These are phyloP conservation scores for Cryptococcus sp. DNA, from an alignment of 1,284 basidiomycete genomes.

Conservation along the genomic window DNA sequence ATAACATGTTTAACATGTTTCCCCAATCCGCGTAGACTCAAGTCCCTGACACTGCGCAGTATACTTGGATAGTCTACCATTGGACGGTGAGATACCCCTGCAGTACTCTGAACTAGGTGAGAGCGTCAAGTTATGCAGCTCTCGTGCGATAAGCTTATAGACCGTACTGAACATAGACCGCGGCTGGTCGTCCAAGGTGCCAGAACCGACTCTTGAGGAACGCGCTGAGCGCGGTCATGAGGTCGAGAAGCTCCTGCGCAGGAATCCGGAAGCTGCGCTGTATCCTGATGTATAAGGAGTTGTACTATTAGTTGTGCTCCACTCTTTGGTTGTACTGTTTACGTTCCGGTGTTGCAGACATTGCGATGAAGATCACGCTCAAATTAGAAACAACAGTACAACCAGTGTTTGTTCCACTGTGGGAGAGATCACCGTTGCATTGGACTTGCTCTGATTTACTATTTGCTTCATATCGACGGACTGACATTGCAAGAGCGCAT, in stretches of 20 bases:
- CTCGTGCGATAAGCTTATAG: background rate
- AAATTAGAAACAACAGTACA: no score
- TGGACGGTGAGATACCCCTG: constrained; percentile 3
- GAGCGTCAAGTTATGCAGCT: background rate
- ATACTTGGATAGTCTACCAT: constrained; percentile 3
- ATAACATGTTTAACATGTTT: no score
- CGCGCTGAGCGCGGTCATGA: background rate
- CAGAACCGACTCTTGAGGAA: background rate
- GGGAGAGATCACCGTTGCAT: no score
- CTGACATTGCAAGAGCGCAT: no score
- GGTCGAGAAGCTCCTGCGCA: background rate
- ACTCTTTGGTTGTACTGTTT: no score
- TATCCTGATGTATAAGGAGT: background rate
- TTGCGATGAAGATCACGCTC: no score
- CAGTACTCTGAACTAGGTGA: constrained; percentile 8
- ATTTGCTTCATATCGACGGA: no score
- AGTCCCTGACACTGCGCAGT: background rate
- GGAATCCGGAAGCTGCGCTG: background rate
- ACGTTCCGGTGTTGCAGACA: no score
- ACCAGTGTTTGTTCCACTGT: no score
- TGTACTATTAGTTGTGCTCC: no score
- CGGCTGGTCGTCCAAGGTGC: background rate
- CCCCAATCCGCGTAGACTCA: no score
- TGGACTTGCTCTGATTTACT: no score
- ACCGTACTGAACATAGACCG: background rate